Conservation (phyloP, 202 grass and related monocot species). For the Hordeum pubiflorum region DNA sequence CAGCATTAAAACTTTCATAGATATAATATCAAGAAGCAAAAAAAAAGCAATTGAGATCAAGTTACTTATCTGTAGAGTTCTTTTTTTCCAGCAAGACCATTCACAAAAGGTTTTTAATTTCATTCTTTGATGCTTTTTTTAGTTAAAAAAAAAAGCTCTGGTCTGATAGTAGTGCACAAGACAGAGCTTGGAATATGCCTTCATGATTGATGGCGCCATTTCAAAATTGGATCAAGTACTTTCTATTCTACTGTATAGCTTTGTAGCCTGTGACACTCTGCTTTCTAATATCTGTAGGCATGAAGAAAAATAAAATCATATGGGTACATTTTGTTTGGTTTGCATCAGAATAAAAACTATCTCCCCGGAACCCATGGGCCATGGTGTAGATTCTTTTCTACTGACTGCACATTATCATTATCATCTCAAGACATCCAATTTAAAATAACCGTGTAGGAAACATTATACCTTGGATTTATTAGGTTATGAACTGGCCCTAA, state of each 20-base stretch:
- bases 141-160: neutral
- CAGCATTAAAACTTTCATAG: neutral
- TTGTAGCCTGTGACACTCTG: neutral
- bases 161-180: neutral
- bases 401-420: neutral
- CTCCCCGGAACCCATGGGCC: neutral
- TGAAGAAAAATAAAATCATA: neutral
- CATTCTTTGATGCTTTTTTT: neutral
- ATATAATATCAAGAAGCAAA: slow-evolving; percentile 2
- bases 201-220: neutral
- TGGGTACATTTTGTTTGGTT: neutral
- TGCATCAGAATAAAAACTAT: slow-evolving; percentile 9
- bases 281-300: neutral
- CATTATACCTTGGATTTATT: neutral
- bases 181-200: neutral
- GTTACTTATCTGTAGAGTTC: neutral
- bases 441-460: neutral
- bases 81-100: neutral
- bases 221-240: neutral
- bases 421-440: neutral
- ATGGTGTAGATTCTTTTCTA: neutral
- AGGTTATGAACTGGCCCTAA: neutral
- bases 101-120: neutral
- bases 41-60: neutral
- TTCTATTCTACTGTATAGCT: neutral